Conservation (phyloP, 2,329 filamentous ascomycete genomes). For the Aspergillus bombycis region DNA sequence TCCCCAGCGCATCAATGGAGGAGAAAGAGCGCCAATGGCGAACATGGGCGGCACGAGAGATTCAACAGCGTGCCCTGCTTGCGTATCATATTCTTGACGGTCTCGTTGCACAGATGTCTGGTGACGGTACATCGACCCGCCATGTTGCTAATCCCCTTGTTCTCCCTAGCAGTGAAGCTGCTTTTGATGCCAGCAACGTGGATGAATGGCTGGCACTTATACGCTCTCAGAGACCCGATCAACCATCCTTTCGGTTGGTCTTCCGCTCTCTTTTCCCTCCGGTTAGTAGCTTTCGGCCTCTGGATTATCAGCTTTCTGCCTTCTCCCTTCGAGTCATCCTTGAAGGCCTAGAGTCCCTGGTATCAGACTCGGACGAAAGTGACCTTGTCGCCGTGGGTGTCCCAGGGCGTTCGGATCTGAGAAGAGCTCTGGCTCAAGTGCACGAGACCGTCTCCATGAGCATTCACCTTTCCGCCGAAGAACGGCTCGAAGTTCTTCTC, state of each 20-base stretch:
- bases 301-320: slow-evolving; percentile 42
- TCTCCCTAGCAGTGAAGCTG: slow-evolving; percentile 45
- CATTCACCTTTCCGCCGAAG: slow-evolving; percentile 39
- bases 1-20: slow-evolving; percentile 30
- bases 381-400: slow-evolving; percentile 44
- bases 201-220: slow-evolving; percentile 47
- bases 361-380: slow-evolving; percentile 44
- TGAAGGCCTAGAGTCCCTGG: slow-evolving; percentile 49
- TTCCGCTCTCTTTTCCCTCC: slow-evolving; percentile 46
- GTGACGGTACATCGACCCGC: slow-evolving; percentile 46
- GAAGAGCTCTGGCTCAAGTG: slow-evolving; percentile 43
- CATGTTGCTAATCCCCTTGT: slow-evolving; percentile 47
- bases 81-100: slow-evolving; percentile 52
- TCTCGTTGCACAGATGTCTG: slow-evolving; percentile 48
- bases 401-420: slow-evolving; percentile 43
- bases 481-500: slow-evolving; percentile 46
- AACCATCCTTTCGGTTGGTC: slow-evolving; percentile 45
- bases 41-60: slow-evolving; percentile 48
- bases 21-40: slow-evolving; percentile 48
- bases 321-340: slow-evolving; percentile 48
- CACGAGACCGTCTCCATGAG: slow-evolving; percentile 44
- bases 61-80: slow-evolving; percentile 48
- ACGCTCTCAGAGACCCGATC: slow-evolving; percentile 32
- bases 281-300: slow-evolving; percentile 29
- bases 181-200: slow-evolving; percentile 45